Evolutionary conservation across 768 basidiomycete genomes (phyloP), one percentile per base, ranked within the genome.

Genomic region (Cystobasidium ongulense): DNA sequence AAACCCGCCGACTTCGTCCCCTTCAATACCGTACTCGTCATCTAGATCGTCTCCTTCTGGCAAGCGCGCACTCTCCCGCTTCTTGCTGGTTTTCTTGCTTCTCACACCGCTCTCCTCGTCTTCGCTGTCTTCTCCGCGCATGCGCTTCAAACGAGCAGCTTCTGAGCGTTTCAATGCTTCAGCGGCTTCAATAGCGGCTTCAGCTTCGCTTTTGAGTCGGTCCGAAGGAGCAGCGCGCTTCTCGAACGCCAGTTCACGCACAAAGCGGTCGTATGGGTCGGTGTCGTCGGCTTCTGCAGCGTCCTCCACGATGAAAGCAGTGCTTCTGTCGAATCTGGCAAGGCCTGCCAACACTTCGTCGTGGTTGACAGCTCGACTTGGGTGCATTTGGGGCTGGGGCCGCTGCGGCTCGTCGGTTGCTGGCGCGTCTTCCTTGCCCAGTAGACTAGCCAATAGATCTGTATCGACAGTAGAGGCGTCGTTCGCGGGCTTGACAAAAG

Each of bases 141-240:
- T 96, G 27, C 96, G 87, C 77, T 87, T 83, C 61, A 88, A 80
- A 33, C 96, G 85, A 76, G 84, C 85, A 77, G 85, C 84, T 82
- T 99, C 96, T 0, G 91, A 90, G 80, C 88, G 89, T 82, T 94
- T 90, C 67, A 99, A 81, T 3, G 86, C 84, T 76, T 90, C 90
- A 78, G 91, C 93, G 79, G 90, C 90, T 75, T 95, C 92, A 74
- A 89, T 74, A 3, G 93, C 94, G 33, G 92, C 78, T 79, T 99
- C 96, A 78, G 97, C 92, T 78, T 96, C 95, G 0, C 94, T 97
- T 83, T 96, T 97, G 33, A 91, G 93, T 70, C 96, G 83, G 80
- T 99, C 90, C 79, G 92, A 96, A 0, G 96, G 90, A 76, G 93
- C 91, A 1, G 96, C 90, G 0, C 96, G 87, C 77, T 90, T 87